Base-by-base conservation (phyloP, 2,329 filamentous ascomycete species). In the Aspergillus fumigatus region DNA sequence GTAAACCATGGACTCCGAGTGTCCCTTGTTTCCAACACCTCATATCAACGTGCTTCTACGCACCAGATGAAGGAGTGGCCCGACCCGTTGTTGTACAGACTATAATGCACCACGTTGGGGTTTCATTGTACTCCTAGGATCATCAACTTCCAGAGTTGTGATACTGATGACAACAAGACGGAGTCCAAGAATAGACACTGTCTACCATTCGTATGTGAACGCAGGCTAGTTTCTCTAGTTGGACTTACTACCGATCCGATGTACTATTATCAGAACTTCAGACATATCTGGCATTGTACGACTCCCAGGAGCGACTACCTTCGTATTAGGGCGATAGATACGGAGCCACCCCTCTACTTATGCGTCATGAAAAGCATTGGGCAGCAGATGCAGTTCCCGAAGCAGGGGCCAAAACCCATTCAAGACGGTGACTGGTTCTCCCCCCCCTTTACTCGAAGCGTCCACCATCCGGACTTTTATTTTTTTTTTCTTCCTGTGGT, bases 391-490 rank as follows among this genome's bases (percentile, higher is more conserved):
- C 60, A 62, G 58, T 55, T 43, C 49, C n/a, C n/a, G 53, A 66
- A 43, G 65, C 64, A 66, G 65, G 65, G 65, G 65, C 62, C 60
- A 56, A 63, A 38, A 17, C 14, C 17, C 14, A 60, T 56, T 21
- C 51, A 53, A 29, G 26, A 38, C 29, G 27, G 47, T 48, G 35
- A 40, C 48, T 26, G 48, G 40, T 27, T 29, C 41, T 48, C 5
- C 1, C 32, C 32, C 32, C 32, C 32, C 32, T 38, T 17, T n/a
- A n/a, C 32, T 38, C 32, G 14, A 38, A 14, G 32, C 32, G 32
- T 17, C 32, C 32, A 14, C 32, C 32, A 38, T 38, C 32, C 32
- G 5, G 32, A 25, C 29, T 29, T 43, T 52, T 59, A 29, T 41
- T 40, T 27, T 29, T 40, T 27, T 29, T 32, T 32, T 21, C 26